Conservation (phyloP, 495 filamentous ascomycete species). For the Hyaloscypha hepaticicola region DNA sequence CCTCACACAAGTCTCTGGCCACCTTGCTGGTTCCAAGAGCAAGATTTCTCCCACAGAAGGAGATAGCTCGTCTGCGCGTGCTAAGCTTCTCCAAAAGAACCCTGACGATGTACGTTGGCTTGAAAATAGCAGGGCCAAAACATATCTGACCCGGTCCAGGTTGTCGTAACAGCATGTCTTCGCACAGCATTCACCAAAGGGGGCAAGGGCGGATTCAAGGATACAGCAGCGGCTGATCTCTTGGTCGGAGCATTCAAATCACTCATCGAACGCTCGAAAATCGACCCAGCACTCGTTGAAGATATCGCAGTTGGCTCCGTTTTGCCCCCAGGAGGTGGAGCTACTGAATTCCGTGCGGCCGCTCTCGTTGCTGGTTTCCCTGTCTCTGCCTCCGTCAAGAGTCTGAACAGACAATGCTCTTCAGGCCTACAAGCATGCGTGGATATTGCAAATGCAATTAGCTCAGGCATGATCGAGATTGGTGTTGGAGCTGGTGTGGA, state of each 20-base stretch:
- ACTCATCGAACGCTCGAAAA: slow-evolving; percentile 77
- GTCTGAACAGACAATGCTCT: slow-evolving; percentile 88
- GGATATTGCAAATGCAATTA: slow-evolving; percentile 90
- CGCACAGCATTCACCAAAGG: slow-evolving; percentile 91
- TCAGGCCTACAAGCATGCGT: slow-evolving; percentile 86
- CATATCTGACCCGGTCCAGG: slow-evolving; percentile 40
- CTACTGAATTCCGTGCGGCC: slow-evolving; percentile 94
- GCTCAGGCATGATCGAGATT: slow-evolving; percentile 87
- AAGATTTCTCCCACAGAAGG: slow-evolving; percentile 19
- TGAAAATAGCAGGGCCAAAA: neutral
- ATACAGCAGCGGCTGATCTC: slow-evolving; percentile 82
- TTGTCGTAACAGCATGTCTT: slow-evolving; percentile 91
- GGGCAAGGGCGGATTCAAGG: slow-evolving; percentile 92
- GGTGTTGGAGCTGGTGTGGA: slow-evolving; percentile 97
- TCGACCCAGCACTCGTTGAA: slow-evolving; percentile 81
- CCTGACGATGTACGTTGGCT: slow-evolving; percentile 31
- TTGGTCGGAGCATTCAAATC: slow-evolving; percentile 75
- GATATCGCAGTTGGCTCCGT: slow-evolving; percentile 93
- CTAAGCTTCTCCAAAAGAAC: slow-evolving; percentile 32
- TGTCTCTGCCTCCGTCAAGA: slow-evolving; percentile 74
- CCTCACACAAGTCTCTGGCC: slow-evolving; percentile 33
- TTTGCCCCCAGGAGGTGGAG: slow-evolving; percentile 88
- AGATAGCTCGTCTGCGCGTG: slow-evolving; percentile 17
- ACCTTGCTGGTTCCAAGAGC: slow-evolving; percentile 26
- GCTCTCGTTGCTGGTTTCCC: slow-evolving; percentile 91